Base-by-base conservation (phyloP, 768 basidiomycete genomes). In the Tricholoma bakamatsutake region DNA sequence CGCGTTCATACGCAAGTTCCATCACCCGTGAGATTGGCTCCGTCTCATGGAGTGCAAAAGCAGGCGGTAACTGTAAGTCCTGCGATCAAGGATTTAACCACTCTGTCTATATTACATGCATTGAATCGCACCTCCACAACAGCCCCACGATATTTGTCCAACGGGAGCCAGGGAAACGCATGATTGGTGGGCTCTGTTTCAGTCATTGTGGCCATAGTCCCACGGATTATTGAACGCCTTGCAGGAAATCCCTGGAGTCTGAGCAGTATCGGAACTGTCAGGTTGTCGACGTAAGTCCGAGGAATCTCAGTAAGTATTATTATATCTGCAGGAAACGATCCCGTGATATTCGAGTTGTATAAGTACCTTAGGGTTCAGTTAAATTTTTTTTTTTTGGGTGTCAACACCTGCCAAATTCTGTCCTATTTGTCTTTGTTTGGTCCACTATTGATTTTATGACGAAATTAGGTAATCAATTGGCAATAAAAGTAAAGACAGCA, bases 1-100 rank as follows among this genome's bases (percentile, higher is more conserved):
- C 94, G 33, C 93, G 84, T 61, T 97, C 94, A 62, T 94, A 96
- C 0, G 93, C 94, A 24, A 88, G 79, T 62, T 92, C 91, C 28
- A 96, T 82, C 1, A 90, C 93, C 21, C 80, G 77, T 8, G 81
- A 78, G 55, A 95, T 84, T 17, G 82, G 77, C 64, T 91, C 91
- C 56, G 78, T 77, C 10, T 78, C 72, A 7, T 88, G 87, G 3
- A 96, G 76, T 13, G 87, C 82, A 68, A 95, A 95, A 0, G 93
- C 94, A 8, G 94, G 94, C 0, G 92, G 87, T 0, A 91, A 71
- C 76, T 91, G 89, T 4, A 90, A 76, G 69, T 89, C 88, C 85
- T 87, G 59, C n/a, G 51, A 18, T 46, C 18, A 52, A 50, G 10
- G 51, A 48, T 52, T 53, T 28, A 52, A 31, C 12, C 11, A 35